Evolutionary conservation across 148 eudicot species (phyloP).

Genomic region (Vaccinium corymbosum): DNA sequence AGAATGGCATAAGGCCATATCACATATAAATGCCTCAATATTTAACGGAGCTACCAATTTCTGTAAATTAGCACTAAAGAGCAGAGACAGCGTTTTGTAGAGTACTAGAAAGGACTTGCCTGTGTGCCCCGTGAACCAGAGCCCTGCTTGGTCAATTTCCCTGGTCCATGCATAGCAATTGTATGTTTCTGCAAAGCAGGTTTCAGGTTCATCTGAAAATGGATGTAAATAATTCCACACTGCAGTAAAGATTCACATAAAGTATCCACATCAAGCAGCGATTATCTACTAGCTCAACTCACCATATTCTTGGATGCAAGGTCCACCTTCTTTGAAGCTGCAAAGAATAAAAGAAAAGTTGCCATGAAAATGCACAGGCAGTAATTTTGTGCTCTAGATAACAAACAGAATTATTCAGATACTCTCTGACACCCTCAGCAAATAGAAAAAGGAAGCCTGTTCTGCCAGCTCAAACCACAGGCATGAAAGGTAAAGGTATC

Average conservation of each 20-base stretch:
- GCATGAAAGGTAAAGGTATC: background rate
- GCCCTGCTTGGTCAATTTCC: slow-evolving; percentile 37
- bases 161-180: slow-evolving; percentile 33
- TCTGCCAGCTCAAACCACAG: background rate
- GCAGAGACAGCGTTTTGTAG: background rate
- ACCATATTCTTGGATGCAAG: slow-evolving; percentile 42
- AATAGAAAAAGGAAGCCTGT: background rate
- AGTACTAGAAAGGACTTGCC: slow-evolving; percentile 32
- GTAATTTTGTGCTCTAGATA: background rate
- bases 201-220: slow-evolving; percentile 44
- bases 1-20: background rate
- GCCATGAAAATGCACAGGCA: background rate
- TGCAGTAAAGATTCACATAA: background rate
- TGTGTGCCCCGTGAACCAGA: slow-evolving; percentile 42
- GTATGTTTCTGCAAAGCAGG: slow-evolving; percentile 37
- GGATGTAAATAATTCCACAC: background rate
- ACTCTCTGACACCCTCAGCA: background rate
- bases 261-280: background rate
- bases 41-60: background rate
- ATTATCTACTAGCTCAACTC: slow-evolving; percentile 20
- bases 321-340: slow-evolving; percentile 49
- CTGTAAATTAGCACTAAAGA: background rate
- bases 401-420: background rate
- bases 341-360: slow-evolving; percentile 1
- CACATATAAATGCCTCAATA: background rate